Base-by-base conservation (phyloP, 1,139 yeast species). In the Saccharomycopsis phalli region DNA sequence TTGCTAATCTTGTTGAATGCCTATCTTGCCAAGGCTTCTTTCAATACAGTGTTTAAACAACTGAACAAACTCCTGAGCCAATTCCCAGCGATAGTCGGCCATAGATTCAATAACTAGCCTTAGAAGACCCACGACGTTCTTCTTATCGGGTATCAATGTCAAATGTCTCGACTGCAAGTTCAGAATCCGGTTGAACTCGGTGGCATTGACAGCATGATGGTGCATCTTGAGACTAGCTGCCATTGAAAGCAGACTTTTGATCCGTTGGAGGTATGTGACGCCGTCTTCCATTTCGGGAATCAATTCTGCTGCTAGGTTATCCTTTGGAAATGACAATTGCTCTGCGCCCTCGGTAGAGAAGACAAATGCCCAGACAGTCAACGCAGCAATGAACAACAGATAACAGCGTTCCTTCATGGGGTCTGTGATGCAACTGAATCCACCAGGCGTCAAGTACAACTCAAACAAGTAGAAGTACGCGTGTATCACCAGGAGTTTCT, bases 401-500 rank as follows among this genome's bases (percentile, higher is more conserved):
- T 75, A 72, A 18, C 76, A 69, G 34, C 86, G 62, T 34, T 48
- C 50, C n/a, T 41, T 41, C 11, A 49, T 41, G 4, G 51, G 51
- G 30, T 49, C 51, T 6, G 21, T 43, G 20, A 36, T 41, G 23
- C 46, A 47, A 20, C 35, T 36, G 26, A 48, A 49, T 26, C 41
- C 17, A 38, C 39, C 26, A 18, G 48, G 48, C 10, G 38, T 27
- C 11, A 45, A 30, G 28, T 77, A 69, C 55, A 75, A 65, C 47
- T 78, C 81, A 71, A 81, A 78, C 18, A 78, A 55, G 33, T 74
- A 62, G 52, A 76, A 61, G 52, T 73, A 77, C 45, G 82, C 76
- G 54, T 78, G 83, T 5, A 79, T 62, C n/a, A 78, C 73, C 34
- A 76, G 68, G 23, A 66, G 58, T 47, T 62, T 63, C 27, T 53